phyloP scores from a whole-genome alignment of 108 stramenopile species.

The Ochromonas danica region DNA sequence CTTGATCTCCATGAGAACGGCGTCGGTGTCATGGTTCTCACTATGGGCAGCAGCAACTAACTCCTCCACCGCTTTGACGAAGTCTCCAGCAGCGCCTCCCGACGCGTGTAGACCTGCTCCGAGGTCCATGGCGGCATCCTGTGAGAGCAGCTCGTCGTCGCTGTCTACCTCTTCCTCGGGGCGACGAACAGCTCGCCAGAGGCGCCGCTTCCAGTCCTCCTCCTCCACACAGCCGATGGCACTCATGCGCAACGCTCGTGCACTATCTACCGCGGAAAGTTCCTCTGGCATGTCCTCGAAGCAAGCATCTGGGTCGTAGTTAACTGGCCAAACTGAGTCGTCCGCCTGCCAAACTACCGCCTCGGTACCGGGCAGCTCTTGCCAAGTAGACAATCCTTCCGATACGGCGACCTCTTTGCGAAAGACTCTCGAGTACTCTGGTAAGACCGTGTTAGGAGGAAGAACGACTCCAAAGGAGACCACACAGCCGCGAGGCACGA shows the following conservation, averaged over 20 bases:
- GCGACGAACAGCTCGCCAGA: background rate
- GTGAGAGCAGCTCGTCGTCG: background rate
- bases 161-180: background rate
- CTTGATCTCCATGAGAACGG: constrained; percentile 22
- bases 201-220: background rate
- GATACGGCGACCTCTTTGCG: background rate
- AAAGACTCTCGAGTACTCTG: background rate
- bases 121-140: too few species aligned
- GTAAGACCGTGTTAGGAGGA: background rate
- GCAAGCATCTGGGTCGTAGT: too few species aligned
- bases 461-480: background rate
- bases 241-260: background rate
- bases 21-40: background rate
- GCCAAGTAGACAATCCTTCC: too few species aligned
- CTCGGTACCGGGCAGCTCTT: background rate
- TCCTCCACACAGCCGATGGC: constrained; percentile 2
- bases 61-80: background rate
- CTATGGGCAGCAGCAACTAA: background rate
- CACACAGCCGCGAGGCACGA: background rate
- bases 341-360: background rate
- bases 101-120: too few species aligned
- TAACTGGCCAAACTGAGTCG: background rate
- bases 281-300: too few species aligned
- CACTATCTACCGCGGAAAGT: background rate
- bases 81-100: too few species aligned